Evolutionary conservation across 2,329 filamentous ascomycete species (phyloP), one percentile per base, ranked within the genome.

Genomic region (Neofusicoccum parvum): DNA sequence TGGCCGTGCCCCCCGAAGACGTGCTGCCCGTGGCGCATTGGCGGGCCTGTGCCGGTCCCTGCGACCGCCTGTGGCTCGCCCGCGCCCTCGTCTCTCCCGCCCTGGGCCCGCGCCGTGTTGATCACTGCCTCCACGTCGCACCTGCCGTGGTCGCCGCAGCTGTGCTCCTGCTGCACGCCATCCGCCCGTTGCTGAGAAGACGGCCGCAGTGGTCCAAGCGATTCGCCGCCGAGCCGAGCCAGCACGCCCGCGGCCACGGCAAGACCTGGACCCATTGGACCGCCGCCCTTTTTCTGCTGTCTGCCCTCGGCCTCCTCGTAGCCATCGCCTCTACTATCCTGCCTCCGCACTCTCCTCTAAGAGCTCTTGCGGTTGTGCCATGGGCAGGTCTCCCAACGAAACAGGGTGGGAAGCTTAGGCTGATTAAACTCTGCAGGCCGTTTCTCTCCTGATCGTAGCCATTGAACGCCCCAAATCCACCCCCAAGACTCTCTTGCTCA

Each of bases 401-500:
- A 23, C 23, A 23, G 3, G 23, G 23, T 23, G 37, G 11, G 5
- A 17, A 11, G 23, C 17, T 23, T 11, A 1, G 15, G 41, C 56
- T 60, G 27, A 60, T 20, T 32, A 15, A 34, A 14, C 68, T 37
- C 58, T 50, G 7, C 17, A 83, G 81, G 74, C 70, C 6, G 70
- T 77, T 43, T 70, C 73, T 34, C 67, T 72, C 11, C 66, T 76
- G 5, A 70, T 82, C 12, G 68, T 83, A 48, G 67, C 76, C 5
- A 56, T 75, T 34, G 74, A 78, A 65, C 76, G 78, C 20, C 81
- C 81, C 36, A 79, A 76, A 67, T 75, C 76, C 51, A 79, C 80
- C 17, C 78, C 81, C 2, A 69, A 78, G 4, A 73, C 74, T 5
- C 62, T 83, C 39, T 67, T 83, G 1, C 62, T 80, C 65, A 66